phyloP scores from a whole-genome alignment of 805 yeast species.

The Pichia pseudocactophila region DNA sequence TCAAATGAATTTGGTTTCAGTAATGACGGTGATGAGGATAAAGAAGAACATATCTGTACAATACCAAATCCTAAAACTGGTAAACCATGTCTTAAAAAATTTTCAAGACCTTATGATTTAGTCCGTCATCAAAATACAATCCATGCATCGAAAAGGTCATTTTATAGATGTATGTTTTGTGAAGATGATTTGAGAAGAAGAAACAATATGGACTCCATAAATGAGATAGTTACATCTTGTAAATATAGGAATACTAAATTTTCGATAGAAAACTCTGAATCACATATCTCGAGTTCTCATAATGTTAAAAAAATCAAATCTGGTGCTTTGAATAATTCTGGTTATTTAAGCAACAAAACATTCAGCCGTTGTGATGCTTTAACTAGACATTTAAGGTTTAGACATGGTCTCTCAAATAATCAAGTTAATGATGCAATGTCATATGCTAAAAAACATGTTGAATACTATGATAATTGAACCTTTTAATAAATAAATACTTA shows the following conservation, averaged over 20 bases:
- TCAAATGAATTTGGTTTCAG: not conserved
- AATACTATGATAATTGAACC: slow-evolving; percentile 33
- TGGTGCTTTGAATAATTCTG: slow-evolving; percentile 19
- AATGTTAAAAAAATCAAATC: slow-evolving; percentile 32
- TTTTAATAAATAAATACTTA: too few relatives aligned
- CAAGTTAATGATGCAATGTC: slow-evolving; percentile 66
- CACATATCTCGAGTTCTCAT: slow-evolving; percentile 25
- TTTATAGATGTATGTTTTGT: slow-evolving; percentile 81
- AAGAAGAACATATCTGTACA: slow-evolving; percentile 44
- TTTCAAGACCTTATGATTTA: slow-evolving; percentile 90
- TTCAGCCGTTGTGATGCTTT: slow-evolving; percentile 92
- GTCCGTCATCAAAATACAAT: slow-evolving; percentile 95
- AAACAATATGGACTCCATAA: slow-evolving; percentile 35
- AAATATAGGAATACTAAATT: slow-evolving; percentile 21
- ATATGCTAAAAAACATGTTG: slow-evolving; percentile 71
- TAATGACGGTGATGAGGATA: slow-evolving; percentile 3
- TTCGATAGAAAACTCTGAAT: slow-evolving; percentile 24
- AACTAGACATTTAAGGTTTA: slow-evolving; percentile 85
- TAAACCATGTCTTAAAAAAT: slow-evolving; percentile 61
- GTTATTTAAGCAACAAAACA: slow-evolving; percentile 43
- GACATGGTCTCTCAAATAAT: slow-evolving; percentile 64
- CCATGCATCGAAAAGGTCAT: slow-evolving; percentile 79
- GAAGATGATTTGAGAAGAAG: slow-evolving; percentile 52
- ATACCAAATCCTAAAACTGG: slow-evolving; percentile 55
- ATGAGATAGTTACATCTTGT: slow-evolving; percentile 31